A percentile compares a stretch with the other conserved stretches of the same genome.
These are phyloP conservation scores for Orbilia blumenaviensis DNA, from an alignment of 2,329 filamentous ascomycete genomes.

Conservation along the genomic window DNA sequence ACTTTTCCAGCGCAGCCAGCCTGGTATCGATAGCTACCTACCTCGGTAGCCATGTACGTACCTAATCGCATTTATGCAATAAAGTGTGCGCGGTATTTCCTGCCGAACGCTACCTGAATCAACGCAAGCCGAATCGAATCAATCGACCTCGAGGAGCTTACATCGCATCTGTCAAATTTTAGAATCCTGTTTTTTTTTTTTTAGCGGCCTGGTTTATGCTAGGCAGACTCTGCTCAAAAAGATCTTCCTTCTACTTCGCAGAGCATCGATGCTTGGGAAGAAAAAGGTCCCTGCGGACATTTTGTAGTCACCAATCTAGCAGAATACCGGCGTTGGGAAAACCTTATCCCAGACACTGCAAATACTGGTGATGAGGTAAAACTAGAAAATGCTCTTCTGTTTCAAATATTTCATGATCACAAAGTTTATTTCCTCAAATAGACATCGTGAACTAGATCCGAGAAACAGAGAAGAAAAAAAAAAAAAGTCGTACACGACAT, in stretches of 20 bases:
- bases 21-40: not conserved
- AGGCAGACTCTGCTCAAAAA: too few species aligned
- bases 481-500: not conserved
- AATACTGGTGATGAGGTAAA: not conserved
- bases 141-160: not conserved
- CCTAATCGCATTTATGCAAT: not conserved
- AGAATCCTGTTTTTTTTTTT: conserved; percentile 5
- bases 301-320: not conserved
- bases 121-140: not conserved
- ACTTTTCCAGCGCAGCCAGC: not conserved
- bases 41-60: not conserved
- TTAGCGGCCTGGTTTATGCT: not conserved
- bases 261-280: not conserved
- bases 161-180: not conserved
- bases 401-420: not conserved
- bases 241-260: too few species aligned
- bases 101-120: not conserved
- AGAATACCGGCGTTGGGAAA: not conserved
- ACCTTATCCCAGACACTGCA: conserved; percentile 1
- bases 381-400: not conserved
- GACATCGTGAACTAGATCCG: not conserved
- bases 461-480: not conserved
- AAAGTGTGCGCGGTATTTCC: not conserved
- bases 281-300: conserved; percentile 33
- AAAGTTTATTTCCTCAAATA: not conserved